Evolutionary conservation across 306 rosid species (phyloP), one percentile per base, ranked within the genome.

Genomic region (Lablab purpureus): DNA sequence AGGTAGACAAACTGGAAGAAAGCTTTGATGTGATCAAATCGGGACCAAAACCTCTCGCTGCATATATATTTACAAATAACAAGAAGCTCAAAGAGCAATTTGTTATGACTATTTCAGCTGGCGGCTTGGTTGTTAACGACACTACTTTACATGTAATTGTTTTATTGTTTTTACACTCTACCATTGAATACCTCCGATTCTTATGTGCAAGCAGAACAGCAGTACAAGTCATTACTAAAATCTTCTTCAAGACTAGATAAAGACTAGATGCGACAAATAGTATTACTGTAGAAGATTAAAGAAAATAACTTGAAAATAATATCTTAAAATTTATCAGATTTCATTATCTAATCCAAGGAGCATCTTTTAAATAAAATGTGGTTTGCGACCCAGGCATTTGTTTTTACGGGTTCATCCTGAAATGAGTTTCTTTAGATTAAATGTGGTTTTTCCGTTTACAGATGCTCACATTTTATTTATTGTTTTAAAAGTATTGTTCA

Each of bases 11-110:
- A 77, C 40, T 96, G 71, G 98, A 90, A 83, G 97, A 91, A 75
- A 84, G 99, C 80, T 90, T 91, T 45, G 89, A 89, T 27, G 51
- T 93, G 82, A 92, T 96, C 76, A 87, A 82, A 76, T 90, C 99
- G 5, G 93, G 90, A 75, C 1, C 99, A 79, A 96, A 96, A 83
- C 99, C 99, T 47, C 98, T 96, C 6, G 99, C 99, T 25, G 99
- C 99, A n/a, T 96, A 96, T 84, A 56, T 96, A 72, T 96, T 96
- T 76, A 89, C 99, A 73, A 87, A 56, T 87, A 88, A 90, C 67
- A 85, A 91, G 80, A 85, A 77, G 82, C 92, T 96, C 74, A 96
- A 87, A 91, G 89, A 96, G 80, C 77, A 50, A 62, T 96, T 96
- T 77, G 97, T 96, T 43, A 47, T 1, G 73, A 76, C 65, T 6